A percentile compares a stretch with the other conserved stretches of the same genome.
These are phyloP conservation scores for Stephanodiscus minutulus DNA, from an alignment of 108 stramenopile genomes.

Conservation along the genomic window DNA sequence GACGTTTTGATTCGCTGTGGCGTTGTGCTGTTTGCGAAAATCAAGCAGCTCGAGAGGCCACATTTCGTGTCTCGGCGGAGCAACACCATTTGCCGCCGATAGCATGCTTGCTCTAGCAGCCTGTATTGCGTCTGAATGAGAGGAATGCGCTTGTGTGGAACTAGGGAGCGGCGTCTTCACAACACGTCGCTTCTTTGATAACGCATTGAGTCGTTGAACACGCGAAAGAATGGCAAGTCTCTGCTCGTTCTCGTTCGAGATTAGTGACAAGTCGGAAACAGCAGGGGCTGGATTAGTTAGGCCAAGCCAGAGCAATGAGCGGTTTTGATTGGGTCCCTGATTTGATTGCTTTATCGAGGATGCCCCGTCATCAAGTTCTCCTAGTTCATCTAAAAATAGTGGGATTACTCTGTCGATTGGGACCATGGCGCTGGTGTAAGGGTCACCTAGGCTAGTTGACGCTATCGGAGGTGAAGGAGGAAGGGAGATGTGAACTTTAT, in stretches of 20 bases:
- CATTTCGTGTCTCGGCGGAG: slow-evolving; percentile 66
- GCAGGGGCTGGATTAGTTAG: background rate
- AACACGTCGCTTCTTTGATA: slow-evolving; percentile 42
- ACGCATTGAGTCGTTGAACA: slow-evolving; percentile 17
- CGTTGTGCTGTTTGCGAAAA: slow-evolving; percentile 58
- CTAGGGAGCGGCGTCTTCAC: slow-evolving; percentile 60
- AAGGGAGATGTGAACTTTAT: background rate
- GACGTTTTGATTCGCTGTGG: slow-evolving; percentile 6
- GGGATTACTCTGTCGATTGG: slow-evolving; percentile 8
- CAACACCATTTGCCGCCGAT: slow-evolving; percentile 29
- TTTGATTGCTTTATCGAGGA: background rate
- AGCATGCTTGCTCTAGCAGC: slow-evolving; percentile 32
- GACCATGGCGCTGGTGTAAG: background rate
- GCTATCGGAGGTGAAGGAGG: background rate
- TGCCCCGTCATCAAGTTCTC: background rate
- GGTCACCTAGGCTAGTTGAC: background rate
- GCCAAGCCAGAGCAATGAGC: slow-evolving; percentile 9
- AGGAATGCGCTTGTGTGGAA: slow-evolving; percentile 63
- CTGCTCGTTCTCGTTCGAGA: background rate
- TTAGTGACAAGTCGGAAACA: background rate
- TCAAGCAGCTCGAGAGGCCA: slow-evolving; percentile 84
- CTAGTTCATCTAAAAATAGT: background rate
- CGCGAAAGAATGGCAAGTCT: slow-evolving; percentile 5
- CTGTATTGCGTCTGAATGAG: slow-evolving; percentile 75
- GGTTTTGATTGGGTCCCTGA: background rate